Conservation (phyloP, 176 grass and related monocot genomes). For the Eleusine coracana region DNA sequence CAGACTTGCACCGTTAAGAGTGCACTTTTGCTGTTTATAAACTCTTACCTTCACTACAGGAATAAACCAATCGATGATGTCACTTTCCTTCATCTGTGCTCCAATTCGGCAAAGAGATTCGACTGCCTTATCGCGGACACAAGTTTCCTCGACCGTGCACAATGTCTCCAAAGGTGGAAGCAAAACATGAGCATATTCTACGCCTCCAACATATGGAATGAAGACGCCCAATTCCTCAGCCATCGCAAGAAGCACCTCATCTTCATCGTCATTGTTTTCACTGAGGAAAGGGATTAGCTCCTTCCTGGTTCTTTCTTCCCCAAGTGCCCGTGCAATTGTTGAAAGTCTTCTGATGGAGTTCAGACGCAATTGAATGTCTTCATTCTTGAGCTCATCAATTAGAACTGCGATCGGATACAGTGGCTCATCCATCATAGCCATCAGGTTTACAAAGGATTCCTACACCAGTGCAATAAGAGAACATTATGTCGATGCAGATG, state of each 20-base stretch:
- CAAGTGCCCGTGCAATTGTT: conserved; percentile 87
- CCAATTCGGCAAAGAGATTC: conserved; percentile 89
- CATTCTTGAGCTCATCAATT: conserved; percentile 97
- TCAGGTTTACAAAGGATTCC: conserved; percentile 34
- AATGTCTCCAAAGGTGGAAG: conserved; percentile 87
- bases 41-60: conserved; percentile 71
- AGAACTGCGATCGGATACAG: conserved; percentile 89
- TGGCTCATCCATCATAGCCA: conserved; percentile 88
- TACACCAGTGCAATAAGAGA: conserved; percentile 26
- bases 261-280: conserved; percentile 98
- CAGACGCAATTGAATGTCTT: conserved; percentile 90
- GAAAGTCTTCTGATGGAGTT: conserved; percentile 92
- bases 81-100: conserved; percentile 91
- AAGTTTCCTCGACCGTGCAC: conserved; percentile 92
- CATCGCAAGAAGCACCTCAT: conserved; percentile 98
- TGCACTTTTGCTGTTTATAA: neutral
- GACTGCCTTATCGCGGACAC: conserved; percentile 93
- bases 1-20: neutral
- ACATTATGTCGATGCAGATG: neutral
- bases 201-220: conserved; percentile 93
- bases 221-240: conserved; percentile 95
- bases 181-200: conserved; percentile 83
- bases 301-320: conserved; percentile 92
- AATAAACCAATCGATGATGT: conserved; percentile 80
- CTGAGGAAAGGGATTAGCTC: conserved; percentile 95